A percentile compares a stretch with the other conserved stretches of the same genome.
phyloP scores from a whole-genome alignment of 139 green algal species.

The Chlamydomonas eustigma region DNA sequence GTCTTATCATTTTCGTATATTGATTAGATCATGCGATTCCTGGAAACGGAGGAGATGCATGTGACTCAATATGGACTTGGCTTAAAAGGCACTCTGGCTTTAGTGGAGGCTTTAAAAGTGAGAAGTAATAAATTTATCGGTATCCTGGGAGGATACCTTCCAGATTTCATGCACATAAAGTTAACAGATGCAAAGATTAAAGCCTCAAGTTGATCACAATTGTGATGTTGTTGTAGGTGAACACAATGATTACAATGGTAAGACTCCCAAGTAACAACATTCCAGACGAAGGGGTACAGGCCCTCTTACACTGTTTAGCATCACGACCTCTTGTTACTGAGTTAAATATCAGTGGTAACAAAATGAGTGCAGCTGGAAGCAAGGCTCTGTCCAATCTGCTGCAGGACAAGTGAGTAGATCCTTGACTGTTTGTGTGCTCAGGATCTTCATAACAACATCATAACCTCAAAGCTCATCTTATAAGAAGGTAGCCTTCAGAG shows the following conservation, averaged over 20 bases:
- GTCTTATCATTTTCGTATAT: neutral
- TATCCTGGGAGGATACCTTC: neutral
- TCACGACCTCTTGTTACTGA: slow-evolving; percentile 22
- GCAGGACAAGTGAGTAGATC: neutral
- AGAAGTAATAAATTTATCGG: neutral
- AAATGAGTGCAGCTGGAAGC: slow-evolving; percentile 16
- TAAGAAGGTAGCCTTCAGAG: neutral
- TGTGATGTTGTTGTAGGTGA: no score
- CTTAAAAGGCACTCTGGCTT: slow-evolving; percentile 28
- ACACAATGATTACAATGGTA: slow-evolving; percentile 32
- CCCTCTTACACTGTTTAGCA: neutral
- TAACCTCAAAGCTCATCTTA: neutral
- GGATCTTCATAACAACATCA: no score
- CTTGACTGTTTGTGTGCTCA: no score
- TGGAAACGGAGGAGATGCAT: slow-evolving; percentile 45
- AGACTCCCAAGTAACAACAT: slow-evolving; percentile 45
- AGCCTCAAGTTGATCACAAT: neutral
- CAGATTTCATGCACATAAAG: no score
- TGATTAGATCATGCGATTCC: slow-evolving; percentile 39
- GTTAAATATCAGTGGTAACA: slow-evolving; percentile 45
- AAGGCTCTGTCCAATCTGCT: slow-evolving; percentile 38
- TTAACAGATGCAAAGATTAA: no score
- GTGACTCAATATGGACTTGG: slow-evolving; percentile 48
- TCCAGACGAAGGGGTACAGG: slow-evolving; percentile 26
- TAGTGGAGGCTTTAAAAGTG: slow-evolving; percentile 34